Base-by-base conservation (phyloP, 2,329 filamentous ascomycete species). In the Pezicula carpinea region DNA sequence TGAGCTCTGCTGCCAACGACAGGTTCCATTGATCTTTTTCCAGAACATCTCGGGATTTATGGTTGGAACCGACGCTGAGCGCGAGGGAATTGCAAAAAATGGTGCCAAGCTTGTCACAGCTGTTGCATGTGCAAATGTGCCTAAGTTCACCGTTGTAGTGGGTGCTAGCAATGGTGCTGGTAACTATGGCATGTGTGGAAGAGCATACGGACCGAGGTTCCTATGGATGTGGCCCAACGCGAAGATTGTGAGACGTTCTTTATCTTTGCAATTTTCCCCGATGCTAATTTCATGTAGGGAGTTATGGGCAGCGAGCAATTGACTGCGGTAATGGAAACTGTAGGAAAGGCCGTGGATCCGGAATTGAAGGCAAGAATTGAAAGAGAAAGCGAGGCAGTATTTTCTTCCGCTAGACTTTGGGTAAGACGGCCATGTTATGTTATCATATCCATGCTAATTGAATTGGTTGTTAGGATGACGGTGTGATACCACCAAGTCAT, bases 11-110 rank as follows among this genome's bases (percentile, higher is more conserved):
- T 79, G 86, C 23, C 90, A 96, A 68, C 85, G 93, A 47, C 83
- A 88, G 45, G 87, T 97, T 47, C 92, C 93, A 1, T 75, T 97
- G 8, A 77, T 97, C 43, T 97, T 97, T 70, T 73, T 99, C 17
- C 93, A 99, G 66, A 97, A 99, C 67, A 97, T 99, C 64, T 85
- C 84, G 5, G 93, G 93, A 36, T 99, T 99, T 78, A 99, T 99
- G 93, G 93, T 99, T 26, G 93, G 93, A 36, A 80, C 82, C 15
- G 89, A 93, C 59, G 90, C 92, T 0, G 93, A 99, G 70, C 85
- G 87, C 46, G 92, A 92, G 44, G 93, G 93, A 11, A 97, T 99
- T 58, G 93, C 93, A 46, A 97, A 97, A 76, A 95, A 97, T 62
- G 93, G 93, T 34, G 93, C 93, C 5, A 97, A 99, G 71, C 81